Conservation (phyloP, 2,329 filamentous ascomycete species). For the Emergomyces africanus region DNA sequence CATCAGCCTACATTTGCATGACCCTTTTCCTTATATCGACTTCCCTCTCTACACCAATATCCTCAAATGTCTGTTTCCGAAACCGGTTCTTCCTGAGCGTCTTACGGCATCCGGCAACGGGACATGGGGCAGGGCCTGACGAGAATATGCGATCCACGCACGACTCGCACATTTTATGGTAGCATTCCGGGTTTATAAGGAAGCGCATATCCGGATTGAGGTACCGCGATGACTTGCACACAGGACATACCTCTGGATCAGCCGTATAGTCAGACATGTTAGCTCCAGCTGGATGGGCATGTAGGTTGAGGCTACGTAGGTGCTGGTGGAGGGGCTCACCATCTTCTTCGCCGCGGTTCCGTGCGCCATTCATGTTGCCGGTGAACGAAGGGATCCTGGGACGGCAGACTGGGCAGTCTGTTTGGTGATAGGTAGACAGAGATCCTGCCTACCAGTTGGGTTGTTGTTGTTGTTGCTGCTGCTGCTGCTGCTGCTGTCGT, state of each 20-base stretch:
- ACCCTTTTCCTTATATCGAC: conserved; percentile 81
- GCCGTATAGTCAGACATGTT: neutral
- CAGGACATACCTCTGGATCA: conserved; percentile 67
- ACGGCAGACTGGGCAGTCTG: neutral
- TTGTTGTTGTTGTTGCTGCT: too few relatives aligned
- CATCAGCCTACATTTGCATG: conserved; percentile 39
- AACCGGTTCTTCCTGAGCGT: conserved; percentile 79
- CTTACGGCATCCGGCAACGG: conserved; percentile 74
- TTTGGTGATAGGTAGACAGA: too few relatives aligned
- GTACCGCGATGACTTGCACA: conserved; percentile 95
- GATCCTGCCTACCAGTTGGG: neutral
- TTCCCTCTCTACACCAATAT: conserved; percentile 79
- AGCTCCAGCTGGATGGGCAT: neutral
- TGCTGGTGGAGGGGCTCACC: conserved; percentile 13
- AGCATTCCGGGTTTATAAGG: conserved; percentile 95
- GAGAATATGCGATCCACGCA: conserved; percentile 93
- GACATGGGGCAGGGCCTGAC: conserved; percentile 81
- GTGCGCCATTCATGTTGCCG: conserved; percentile 21
- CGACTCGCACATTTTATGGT: conserved; percentile 96
- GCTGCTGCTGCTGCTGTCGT: too few relatives aligned
- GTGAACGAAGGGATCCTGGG: neutral
- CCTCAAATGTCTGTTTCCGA: conserved; percentile 76
- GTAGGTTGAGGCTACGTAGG: neutral
- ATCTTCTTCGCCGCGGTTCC: conserved; percentile 30
- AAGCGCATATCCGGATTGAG: conserved; percentile 90